phyloP scores from a whole-genome alignment of 2,329 filamentous ascomycete species.

The Phyllosticta citriasiana region DNA sequence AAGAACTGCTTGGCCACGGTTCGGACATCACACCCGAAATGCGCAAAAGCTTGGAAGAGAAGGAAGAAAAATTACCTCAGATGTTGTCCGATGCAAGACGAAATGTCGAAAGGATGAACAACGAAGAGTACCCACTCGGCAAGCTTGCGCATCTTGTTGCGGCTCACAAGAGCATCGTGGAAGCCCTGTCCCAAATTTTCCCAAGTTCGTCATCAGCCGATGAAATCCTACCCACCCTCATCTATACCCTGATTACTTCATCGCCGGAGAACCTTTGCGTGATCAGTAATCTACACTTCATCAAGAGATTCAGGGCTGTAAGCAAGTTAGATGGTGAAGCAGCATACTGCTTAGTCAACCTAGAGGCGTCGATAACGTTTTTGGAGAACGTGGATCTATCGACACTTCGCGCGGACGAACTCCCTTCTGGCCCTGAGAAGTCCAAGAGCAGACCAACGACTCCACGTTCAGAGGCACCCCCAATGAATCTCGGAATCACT shows the following conservation, averaged over 20 bases:
- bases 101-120: slow-evolving; percentile 71
- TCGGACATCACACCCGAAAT: slow-evolving; percentile 46
- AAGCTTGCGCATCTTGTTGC: slow-evolving; percentile 83
- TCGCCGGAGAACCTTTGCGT: slow-evolving; percentile 77
- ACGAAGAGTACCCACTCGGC: slow-evolving; percentile 77
- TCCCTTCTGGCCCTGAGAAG: slow-evolving; percentile 57
- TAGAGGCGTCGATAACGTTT: slow-evolving; percentile 91
- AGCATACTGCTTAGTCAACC: slow-evolving; percentile 90
- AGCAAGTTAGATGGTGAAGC: slow-evolving; percentile 85
- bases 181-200: slow-evolving; percentile 59
- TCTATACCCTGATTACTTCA: slow-evolving; percentile 88
- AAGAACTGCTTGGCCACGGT: slow-evolving; percentile 57
- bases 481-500: slow-evolving; percentile 31
- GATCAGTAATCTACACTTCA: slow-evolving; percentile 90
- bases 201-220: slow-evolving; percentile 80
- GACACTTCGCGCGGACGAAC: slow-evolving; percentile 72
- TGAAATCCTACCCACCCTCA: slow-evolving; percentile 92
- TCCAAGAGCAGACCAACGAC: slow-evolving; percentile 38
- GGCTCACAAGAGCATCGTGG: slow-evolving; percentile 89
- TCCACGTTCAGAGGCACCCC: slow-evolving; percentile 25
- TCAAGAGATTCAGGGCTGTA: slow-evolving; percentile 80
- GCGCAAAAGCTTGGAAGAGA: slow-evolving; percentile 43
- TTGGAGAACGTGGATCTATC: slow-evolving; percentile 91
- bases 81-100: slow-evolving; percentile 58
- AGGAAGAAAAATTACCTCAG: slow-evolving; percentile 56